Evolutionary conservation across 1,284 basidiomycete genomes (phyloP).

Genomic region (Salmacisia buchloeana): DNA sequence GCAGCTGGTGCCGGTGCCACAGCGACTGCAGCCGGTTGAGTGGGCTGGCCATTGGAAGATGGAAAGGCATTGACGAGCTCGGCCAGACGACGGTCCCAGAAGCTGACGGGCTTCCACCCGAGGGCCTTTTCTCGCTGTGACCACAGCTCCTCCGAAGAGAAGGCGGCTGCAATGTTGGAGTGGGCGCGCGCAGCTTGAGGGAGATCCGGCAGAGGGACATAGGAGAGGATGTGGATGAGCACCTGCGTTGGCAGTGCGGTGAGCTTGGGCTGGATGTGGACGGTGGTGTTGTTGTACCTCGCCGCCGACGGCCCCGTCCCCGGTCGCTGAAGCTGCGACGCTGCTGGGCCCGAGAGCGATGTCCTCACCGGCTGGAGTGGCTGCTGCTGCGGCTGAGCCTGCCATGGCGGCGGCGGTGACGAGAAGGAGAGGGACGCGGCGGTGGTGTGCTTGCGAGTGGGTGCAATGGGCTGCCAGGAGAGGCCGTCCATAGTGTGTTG

Average conservation of each 20-base stretch:
- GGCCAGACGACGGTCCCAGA: slow-evolving; percentile 6
- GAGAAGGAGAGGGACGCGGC: background rate
- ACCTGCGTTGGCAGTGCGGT: slow-evolving; percentile 20
- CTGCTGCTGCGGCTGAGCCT: background rate
- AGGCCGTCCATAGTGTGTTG: background rate
- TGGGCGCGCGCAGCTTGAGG: slow-evolving; percentile 23
- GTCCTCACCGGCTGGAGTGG: background rate
- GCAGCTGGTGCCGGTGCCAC: background rate
- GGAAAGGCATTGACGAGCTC: slow-evolving; percentile 9
- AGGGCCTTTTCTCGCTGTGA: slow-evolving; percentile 19
- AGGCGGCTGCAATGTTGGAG: slow-evolving; percentile 27
- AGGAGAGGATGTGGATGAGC: slow-evolving; percentile 25
- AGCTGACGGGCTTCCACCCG: slow-evolving; percentile 25
- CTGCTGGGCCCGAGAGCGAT: too few species aligned
- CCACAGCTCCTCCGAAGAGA: slow-evolving; percentile 37
- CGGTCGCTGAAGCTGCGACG: slow-evolving; percentile 6
- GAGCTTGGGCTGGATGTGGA: slow-evolving; percentile 12
- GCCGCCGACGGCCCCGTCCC: too few species aligned
- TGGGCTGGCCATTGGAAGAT: background rate
- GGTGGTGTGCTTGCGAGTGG: background rate
- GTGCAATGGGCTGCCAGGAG: slow-evolving; percentile 3
- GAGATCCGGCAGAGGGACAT: slow-evolving; percentile 23
- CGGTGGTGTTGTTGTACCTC: slow-evolving; percentile 6
- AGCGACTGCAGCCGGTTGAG: background rate
- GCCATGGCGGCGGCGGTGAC: background rate